These are phyloP conservation scores for Astragalus glycyphyllos DNA, from an alignment of 306 rosid species.

Conservation along the genomic window DNA sequence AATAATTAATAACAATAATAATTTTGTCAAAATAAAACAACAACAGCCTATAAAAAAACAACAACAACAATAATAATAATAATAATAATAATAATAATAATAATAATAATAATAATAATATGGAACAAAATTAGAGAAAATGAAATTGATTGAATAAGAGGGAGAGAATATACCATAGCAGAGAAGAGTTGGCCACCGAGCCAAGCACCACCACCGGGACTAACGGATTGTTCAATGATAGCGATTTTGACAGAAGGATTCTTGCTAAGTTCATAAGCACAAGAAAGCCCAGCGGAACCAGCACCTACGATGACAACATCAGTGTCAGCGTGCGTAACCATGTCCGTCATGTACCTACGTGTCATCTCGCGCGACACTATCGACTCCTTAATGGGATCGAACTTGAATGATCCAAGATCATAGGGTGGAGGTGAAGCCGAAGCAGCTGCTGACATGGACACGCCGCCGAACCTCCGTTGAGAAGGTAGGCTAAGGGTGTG, in stretches of 20 bases:
- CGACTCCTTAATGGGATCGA: conserved; percentile 59
- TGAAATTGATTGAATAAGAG: background rate
- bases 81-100: too few species aligned
- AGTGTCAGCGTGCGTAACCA: conserved; percentile 87
- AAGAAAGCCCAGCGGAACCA: conserved; percentile 79
- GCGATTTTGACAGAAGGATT: conserved; percentile 66
- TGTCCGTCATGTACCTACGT: conserved; percentile 86
- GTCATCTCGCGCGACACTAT: conserved; percentile 89
- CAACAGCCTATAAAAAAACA: too few species aligned
- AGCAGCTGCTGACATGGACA: conserved; percentile 48
- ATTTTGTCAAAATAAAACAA: too few species aligned
- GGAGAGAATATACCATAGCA: conserved; percentile 58
- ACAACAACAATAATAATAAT: too few species aligned
- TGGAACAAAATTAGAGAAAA: background rate
- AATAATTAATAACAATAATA: too few species aligned
- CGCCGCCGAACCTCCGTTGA: conserved; percentile 38
- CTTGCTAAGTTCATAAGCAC: conserved; percentile 89
- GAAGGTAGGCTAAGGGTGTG: conserved; percentile 47
- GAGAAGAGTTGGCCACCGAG: conserved; percentile 97
- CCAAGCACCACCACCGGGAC: conserved; percentile 96
- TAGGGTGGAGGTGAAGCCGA: conserved; percentile 35
- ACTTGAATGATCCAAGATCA: conserved; percentile 37
- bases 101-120: too few species aligned
- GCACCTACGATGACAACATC: conserved; percentile 85
- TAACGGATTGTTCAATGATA: conserved; percentile 84